A percentile compares a stretch with the other conserved stretches of the same genome.
Evolutionary conservation across 805 yeast species (phyloP).

Genomic region (Peterozyma toletana): DNA sequence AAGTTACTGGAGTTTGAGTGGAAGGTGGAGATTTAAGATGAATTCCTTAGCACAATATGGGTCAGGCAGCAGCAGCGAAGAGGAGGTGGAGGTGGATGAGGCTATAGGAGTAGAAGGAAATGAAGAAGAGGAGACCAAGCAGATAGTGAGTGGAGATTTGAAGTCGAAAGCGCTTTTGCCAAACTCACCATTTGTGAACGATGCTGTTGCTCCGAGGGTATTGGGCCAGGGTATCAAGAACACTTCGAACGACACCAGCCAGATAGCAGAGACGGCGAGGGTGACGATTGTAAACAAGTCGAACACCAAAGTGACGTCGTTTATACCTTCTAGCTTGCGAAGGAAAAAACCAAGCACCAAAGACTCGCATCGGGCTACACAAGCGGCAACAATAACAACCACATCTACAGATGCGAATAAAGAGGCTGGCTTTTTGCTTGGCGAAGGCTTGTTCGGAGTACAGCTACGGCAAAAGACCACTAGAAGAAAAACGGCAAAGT

Average conservation of each 20-base stretch:
- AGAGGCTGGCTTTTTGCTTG: neutral
- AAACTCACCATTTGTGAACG: too few relatives aligned
- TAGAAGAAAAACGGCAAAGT: neutral
- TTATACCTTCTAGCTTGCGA: conserved; percentile 12
- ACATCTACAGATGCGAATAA: too few relatives aligned
- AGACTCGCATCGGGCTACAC: neutral
- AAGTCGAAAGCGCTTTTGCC: too few relatives aligned
- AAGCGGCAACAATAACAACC: conserved; percentile 5
- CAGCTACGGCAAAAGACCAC: neutral
- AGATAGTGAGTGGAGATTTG: too few relatives aligned
- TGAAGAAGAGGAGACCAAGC: neutral
- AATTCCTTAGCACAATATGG: neutral
- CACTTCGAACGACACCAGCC: conserved; percentile 16
- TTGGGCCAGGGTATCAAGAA: conserved; percentile 17
- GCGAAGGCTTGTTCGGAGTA: conserved; percentile 1
- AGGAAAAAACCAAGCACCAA: neutral
- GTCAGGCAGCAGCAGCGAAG: neutral
- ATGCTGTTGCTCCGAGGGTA: neutral
- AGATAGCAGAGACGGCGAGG: conserved; percentile 2
- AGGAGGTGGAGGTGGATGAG: neutral
- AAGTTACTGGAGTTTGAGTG: neutral
- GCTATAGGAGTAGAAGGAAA: too few relatives aligned
- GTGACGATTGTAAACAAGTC: conserved; percentile 9
- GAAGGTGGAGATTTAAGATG: neutral
- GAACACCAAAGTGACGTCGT: conserved; percentile 10